Evolutionary conservation across 129 eudicot genomes (phyloP), one percentile per base, ranked within the genome.

Genomic region (Helichrysum umbraculigerum): DNA sequence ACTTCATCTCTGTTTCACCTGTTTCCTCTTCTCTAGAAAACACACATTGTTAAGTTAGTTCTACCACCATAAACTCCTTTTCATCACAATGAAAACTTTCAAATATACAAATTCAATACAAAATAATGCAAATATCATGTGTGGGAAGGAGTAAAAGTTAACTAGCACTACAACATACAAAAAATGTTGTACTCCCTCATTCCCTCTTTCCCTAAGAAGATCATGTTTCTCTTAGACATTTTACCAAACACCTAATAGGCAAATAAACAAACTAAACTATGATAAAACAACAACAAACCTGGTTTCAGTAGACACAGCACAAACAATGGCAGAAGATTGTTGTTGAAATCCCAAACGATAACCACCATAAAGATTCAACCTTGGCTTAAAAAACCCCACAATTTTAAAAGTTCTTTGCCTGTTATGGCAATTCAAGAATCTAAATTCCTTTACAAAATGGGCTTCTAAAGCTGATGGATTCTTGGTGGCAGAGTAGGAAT

Each of bases 231-330:
- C 59, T 71, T 65, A 54, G 73, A 35, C 82, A 72, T 34, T 79
- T 79, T 42, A 3, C 33, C 82, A 17, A 62, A 79, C 78, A 79
- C 25, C 44, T 71, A 1, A 66, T 25, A 14, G 22, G 20, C 56
- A 47, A 56, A 15, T 4, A 33, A 6, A 44, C 35, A 60, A 14
- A 74, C 32, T 30, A 41, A 71, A 15, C 30, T 52, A 15, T 47
- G 5, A 60, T 11, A 10, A 22, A 60, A 60, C 21, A 64, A 61
- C 22, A 68, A 64, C 62, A 19, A 51, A 85, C 90, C 90, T 81
- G 75, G 83, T 83, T 42, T 84, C 61, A 1, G 94, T 79, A 44
- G 90, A 84, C 20, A 61, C 80, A 39, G 81, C 86, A 78, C 80
- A 72, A 50, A 78, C 58, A 42, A 87, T 47, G 76, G 73, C 74